Evolutionary conservation across 805 yeast species (phyloP), one percentile per base, ranked within the genome.

Genomic region (Starmerella floricola): DNA sequence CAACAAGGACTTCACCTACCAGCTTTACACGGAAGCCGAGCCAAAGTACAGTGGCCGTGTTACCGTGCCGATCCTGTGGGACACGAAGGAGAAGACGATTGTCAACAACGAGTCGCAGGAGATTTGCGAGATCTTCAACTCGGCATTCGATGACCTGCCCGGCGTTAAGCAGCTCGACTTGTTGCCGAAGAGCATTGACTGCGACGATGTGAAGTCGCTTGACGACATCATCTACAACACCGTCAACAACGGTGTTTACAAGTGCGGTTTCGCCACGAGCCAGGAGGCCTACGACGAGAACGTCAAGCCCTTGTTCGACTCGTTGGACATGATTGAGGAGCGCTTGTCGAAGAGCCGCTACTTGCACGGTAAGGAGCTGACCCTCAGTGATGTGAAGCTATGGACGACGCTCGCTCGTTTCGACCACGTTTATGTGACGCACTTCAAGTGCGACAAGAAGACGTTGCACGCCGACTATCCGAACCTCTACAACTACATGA

Each of bases 61-160:
- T 58, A 87, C 96, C 1, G 97, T 88, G 28, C 97, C 97, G 1
- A 82, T 87, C 2, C 67, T 88, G 53, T 88, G 94, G 91, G 97
- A 88, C 62, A 79, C 72, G 56, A 78, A 87, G 63, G 71, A 73
- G 26, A 63, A 74, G 41, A 81, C 94, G 1, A 82, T 88, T 59
- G 97, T 88, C 44, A 85, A 74, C 65, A 88, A 88, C 61, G 97
- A 88, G 62, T 79, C 93, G 47, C 70, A 88, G 27, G 96, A 87
- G 57, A 81, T 88, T 51, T 75, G 91, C 52, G 73, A 96, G 53
- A 81, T 86, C 67, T 66, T 88, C 50, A 79, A 83, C 60, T 67
- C 76, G 24, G 88, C 75, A 40, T 85, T 86, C 58, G 72, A 70
- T 50, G 68, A 62, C 15, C 41, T 66, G 31, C 62, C 73, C 48